Conservation (phyloP, 2,329 filamentous ascomycete species). For the Drechslerella stenobrocha region DNA sequence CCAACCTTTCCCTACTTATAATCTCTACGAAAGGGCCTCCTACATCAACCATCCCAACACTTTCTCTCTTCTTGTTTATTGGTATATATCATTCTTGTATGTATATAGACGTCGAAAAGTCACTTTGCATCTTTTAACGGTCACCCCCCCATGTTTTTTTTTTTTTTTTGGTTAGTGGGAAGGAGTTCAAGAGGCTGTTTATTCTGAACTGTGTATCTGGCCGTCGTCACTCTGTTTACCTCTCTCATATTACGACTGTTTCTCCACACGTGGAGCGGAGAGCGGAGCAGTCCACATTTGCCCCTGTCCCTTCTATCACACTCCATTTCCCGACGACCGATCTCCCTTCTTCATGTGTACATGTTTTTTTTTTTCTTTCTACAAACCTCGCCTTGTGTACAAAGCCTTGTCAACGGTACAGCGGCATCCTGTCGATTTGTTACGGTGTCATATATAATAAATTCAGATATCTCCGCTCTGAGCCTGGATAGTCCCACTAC, state of each 20-base stretch:
- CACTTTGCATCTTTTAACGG: constrained; percentile 37
- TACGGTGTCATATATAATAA: constrained; percentile 45
- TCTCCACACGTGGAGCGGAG: constrained; percentile 17
- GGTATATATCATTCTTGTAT: constrained; percentile 40
- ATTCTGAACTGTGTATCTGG: constrained; percentile 44
- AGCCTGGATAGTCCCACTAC: constrained; percentile 7
- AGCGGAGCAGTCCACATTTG: constrained; percentile 26
- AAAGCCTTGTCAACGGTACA: constrained; percentile 21
- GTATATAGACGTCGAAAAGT: constrained; percentile 49
- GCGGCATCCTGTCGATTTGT: constrained; percentile 40
- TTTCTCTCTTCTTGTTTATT: no score
- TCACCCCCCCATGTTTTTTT: constrained; percentile 51
- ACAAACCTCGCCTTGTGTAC: constrained; percentile 46
- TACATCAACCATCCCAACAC: no score
- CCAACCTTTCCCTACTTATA: constrained; percentile 33
- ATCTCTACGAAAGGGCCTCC: constrained; percentile 51
- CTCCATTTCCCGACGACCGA: constrained; percentile 6
- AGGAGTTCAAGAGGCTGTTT: constrained; percentile 48
- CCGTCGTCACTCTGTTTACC: constrained; percentile 52
- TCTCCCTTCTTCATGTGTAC: constrained; percentile 33
- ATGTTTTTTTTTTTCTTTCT: constrained; percentile 42
- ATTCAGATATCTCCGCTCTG: constrained; percentile 49
- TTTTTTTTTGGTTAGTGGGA: constrained; percentile 51
- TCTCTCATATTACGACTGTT: constrained; percentile 53
- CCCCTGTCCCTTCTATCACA: constrained; percentile 25